A percentile compares a stretch with the other conserved stretches of the same genome.
Conservation (phyloP, 129 eudicot genomes). For the Lactuca sativa region DNA sequence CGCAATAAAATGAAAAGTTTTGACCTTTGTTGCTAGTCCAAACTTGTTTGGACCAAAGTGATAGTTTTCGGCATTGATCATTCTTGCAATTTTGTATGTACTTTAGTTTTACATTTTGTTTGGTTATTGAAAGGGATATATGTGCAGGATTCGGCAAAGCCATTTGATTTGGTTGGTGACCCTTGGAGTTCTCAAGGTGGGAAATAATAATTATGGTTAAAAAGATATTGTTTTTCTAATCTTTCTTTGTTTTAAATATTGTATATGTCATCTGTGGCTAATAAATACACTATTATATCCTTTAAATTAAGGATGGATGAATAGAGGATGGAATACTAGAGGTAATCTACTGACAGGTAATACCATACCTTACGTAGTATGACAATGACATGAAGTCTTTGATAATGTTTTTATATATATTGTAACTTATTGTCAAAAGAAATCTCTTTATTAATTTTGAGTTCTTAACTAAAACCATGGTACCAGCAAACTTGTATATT, state of each 20-base stretch:
- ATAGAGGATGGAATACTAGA: constrained; percentile 55
- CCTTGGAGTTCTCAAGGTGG: constrained; percentile 57
- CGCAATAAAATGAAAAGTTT: no score
- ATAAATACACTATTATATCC: constrained; percentile 1
- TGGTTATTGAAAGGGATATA: constrained; percentile 36
- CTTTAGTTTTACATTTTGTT: constrained; percentile 15
- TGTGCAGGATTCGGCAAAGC: constrained; percentile 47
- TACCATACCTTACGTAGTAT: no score
- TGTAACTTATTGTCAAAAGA: no score
- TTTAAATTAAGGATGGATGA: constrained; percentile 58
- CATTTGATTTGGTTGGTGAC: constrained; percentile 62
- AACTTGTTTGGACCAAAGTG: no score
- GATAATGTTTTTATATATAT: no score
- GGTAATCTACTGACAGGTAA: constrained; percentile 10
- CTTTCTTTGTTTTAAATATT: background rate
- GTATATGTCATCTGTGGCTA: constrained; percentile 7
- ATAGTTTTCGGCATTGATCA: no score
- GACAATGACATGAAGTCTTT: no score
- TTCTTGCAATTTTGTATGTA: background rate
- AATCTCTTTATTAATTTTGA: no score
- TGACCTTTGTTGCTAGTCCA: constrained; percentile 41
- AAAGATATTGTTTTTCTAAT: background rate
- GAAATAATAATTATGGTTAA: constrained; percentile 23
- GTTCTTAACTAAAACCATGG: no score
- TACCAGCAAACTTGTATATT: no score